Evolutionary conservation across 306 rosid species (phyloP).

Genomic region (Amphicarpaea edgeworthii): DNA sequence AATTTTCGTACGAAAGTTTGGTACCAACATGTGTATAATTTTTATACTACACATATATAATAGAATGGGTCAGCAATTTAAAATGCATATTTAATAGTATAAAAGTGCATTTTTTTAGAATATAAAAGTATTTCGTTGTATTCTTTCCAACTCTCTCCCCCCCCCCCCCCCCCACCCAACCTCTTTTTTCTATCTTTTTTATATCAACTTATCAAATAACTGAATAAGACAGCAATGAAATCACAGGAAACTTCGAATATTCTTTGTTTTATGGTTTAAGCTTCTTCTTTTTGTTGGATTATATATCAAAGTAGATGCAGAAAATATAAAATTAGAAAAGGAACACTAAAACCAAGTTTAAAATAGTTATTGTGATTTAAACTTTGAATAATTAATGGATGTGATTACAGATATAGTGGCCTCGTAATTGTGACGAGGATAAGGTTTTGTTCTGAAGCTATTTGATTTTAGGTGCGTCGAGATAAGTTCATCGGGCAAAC

Average conservation of each 20-base stretch:
- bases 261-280: constrained; percentile 11
- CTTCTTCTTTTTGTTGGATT: background rate
- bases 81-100: background rate
- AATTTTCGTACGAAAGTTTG: background rate
- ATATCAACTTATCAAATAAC: background rate
- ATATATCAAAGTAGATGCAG: constrained; percentile 24
- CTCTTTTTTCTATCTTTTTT: background rate
- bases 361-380: background rate
- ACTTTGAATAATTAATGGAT: constrained; percentile 4
- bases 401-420: background rate
- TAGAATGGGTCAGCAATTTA: background rate
- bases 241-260: constrained; percentile 18
- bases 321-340: background rate
- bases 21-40: background rate
- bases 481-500: constrained; percentile 70
- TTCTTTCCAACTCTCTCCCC: too few relatives aligned
- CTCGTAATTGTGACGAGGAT: constrained; percentile 38
- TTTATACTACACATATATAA: background rate
- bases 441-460: constrained; percentile 29
- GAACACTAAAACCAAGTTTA: background rate
- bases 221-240: constrained; percentile 28
- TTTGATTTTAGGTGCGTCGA: constrained; percentile 56
- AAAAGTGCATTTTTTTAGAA: background rate
- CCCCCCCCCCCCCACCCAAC: too few relatives aligned
- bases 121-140: background rate